phyloP scores from a whole-genome alignment of 2,329 filamentous ascomycete species.

The Colletotrichum liriopes region DNA sequence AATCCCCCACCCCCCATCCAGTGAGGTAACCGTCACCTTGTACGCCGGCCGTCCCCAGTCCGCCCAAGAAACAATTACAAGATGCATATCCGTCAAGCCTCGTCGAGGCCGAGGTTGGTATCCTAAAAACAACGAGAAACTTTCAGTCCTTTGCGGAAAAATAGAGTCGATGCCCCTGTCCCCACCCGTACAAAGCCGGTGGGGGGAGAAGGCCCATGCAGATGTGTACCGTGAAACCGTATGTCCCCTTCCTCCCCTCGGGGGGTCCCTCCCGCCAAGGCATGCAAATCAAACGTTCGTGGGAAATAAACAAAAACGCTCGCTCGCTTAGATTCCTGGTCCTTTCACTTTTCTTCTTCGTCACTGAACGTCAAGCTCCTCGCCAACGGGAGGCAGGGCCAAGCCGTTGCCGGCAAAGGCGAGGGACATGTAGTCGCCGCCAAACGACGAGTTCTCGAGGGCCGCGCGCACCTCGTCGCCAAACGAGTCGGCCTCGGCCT shows the following conservation, averaged over 20 bases:
- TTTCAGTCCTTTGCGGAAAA: neutral
- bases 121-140: conserved; percentile 31
- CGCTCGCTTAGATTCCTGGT: conserved; percentile 27
- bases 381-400: conserved; percentile 37
- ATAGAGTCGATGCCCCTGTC: too few species aligned
- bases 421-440: conserved; percentile 38
- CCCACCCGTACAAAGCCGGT: conserved; percentile 6
- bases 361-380: conserved; percentile 28
- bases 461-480: conserved; percentile 35
- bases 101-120: conserved; percentile 36
- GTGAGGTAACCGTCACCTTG: neutral
- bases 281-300: conserved; percentile 18
- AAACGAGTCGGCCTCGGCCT: conserved; percentile 37
- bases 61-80: conserved; percentile 34
- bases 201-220: conserved; percentile 17
- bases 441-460: conserved; percentile 27
- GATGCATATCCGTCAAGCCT: conserved; percentile 34
- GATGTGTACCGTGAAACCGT: conserved; percentile 35
- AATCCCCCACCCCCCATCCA: conserved; percentile 6
- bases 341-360: neutral
- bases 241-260: neutral
- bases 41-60: conserved; percentile 27
- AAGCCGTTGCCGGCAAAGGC: conserved; percentile 22
- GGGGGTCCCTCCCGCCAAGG: neutral
- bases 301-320: conserved; percentile 34